Evolutionary conservation across 805 yeast species (phyloP), one percentile per base, ranked within the genome.

Genomic region (Clavispora santaluciae): DNA sequence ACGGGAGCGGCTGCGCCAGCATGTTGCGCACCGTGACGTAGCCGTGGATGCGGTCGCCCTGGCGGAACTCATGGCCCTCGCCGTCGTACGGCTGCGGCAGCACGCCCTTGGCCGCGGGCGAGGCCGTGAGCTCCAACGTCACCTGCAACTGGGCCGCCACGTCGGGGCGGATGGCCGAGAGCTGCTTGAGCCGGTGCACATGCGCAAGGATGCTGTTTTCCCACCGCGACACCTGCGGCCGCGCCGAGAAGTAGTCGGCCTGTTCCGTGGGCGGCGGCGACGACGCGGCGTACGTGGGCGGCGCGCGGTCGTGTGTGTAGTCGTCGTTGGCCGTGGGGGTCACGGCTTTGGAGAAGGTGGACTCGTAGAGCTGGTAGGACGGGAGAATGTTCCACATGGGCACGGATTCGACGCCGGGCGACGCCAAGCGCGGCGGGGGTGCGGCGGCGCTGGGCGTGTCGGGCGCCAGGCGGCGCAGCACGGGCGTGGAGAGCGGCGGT

Each of bases 271-370:
- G 30, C 11, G 39, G n/a, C 10, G 43, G 43, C 10, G 69, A 60
- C 7, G 61, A 50, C 25, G 54, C 42, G 39, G 61, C 68, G 48
- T 67, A 66, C 8, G 51, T 42, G 8, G 73, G 73, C 4, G 70
- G 71, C 26, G 54, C 62, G 30, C 59, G 41, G 21, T 49, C 33
- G 34, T 61, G 56, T 23, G n/a, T n/a, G 12, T 23, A 10, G 25
- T 23, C 15, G 31, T 28, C 31, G 31, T 63, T 63, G 1, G 45
- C 43, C 13, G 59, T 52, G 9, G 72, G 70, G 8, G 61, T 57
- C 38, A 66, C 52, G 39, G 54, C 57, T 38, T 62, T 64, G 16
- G 70, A 63, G 31, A 68, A 57, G 4, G 68, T 65, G 13, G 66
- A 59, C 45, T 61, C 64, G 39, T 49, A 56, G 29, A 60, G 56